Conservation (phyloP, 1,284 basidiomycete species). For the Pisolithus thermaeus region DNA sequence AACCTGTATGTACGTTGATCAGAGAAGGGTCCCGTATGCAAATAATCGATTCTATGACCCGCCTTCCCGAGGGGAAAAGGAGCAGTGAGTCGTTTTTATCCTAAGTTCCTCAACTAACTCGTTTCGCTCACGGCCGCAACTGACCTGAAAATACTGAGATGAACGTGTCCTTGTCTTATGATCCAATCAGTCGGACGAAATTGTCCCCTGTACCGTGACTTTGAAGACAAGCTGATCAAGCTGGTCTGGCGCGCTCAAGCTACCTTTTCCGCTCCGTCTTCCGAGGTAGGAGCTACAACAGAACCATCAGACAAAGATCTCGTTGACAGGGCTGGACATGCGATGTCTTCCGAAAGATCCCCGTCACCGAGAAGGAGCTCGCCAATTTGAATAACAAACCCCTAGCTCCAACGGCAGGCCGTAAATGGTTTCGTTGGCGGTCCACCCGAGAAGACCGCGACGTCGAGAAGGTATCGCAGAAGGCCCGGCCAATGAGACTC, state of each 20-base stretch:
- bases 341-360: conserved; percentile 12
- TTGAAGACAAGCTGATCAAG: conserved; percentile 76
- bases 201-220: conserved; percentile 61
- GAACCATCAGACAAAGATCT: conserved; percentile 48
- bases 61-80: conserved; percentile 69
- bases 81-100: conserved; percentile 79
- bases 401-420: conserved; percentile 15
- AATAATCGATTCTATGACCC: conserved; percentile 55
- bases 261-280: conserved; percentile 18
- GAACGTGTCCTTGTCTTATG: conserved; percentile 72
- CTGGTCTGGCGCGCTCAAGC: conserved; percentile 68
- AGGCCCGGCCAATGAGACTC: conserved; percentile 46
- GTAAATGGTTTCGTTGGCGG: conserved; percentile 31
- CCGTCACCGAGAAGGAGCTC: conserved; percentile 30
- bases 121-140: not conserved
- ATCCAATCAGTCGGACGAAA: conserved; percentile 68
- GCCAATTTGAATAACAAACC: conserved; percentile 7
- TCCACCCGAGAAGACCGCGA: conserved; percentile 29
- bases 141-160: conserved; percentile 43
- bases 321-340: conserved; percentile 37
- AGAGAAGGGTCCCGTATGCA: conserved; percentile 59
- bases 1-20: conserved; percentile 45
- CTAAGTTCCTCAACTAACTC: conserved; percentile 30
- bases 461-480: conserved; percentile 41
- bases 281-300: conserved; percentile 30